phyloP scores from a whole-genome alignment of 2,329 filamentous ascomycete genomes.

The Colletotrichum tamarilloi region DNA sequence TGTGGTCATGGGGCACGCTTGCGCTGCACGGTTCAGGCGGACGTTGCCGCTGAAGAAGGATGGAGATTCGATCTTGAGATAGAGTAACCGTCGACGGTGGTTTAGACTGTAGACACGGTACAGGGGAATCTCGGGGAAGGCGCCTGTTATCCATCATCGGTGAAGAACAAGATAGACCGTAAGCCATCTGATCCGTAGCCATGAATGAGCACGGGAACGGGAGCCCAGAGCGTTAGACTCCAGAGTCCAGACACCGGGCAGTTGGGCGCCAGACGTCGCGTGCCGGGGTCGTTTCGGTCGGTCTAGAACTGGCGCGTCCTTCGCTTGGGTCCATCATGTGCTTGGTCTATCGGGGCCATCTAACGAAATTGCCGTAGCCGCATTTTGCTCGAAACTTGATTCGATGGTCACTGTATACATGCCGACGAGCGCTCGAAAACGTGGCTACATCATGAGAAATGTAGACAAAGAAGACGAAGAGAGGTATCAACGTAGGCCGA shows the following conservation, averaged over 20 bases:
- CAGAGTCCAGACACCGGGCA: neutral
- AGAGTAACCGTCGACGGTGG: no score
- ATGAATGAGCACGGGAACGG: neutral
- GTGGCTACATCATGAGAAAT: neutral
- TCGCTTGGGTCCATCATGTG: neutral
- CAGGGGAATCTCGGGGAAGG: neutral
- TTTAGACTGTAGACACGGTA: no score
- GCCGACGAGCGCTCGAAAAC: neutral
- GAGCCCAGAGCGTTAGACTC: neutral
- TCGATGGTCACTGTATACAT: neutral
- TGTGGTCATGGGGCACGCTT: slow-evolving; percentile 1
- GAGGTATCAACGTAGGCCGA: neutral
- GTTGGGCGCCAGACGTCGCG: neutral
- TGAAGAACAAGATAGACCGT: no score
- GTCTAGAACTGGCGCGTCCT: slow-evolving; percentile 1
- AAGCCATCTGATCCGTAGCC: neutral
- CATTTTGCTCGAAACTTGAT: neutral
- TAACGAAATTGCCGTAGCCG: neutral
- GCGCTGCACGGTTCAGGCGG: slow-evolving; percentile 13
- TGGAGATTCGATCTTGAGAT: neutral
- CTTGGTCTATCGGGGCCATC: neutral
- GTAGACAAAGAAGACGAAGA: neutral
- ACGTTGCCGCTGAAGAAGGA: neutral
- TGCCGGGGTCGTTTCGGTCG: neutral
- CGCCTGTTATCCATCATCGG: neutral